phyloP scores from a whole-genome alignment of 2,329 filamentous ascomycete genomes.

The Diaporthe batatas region DNA sequence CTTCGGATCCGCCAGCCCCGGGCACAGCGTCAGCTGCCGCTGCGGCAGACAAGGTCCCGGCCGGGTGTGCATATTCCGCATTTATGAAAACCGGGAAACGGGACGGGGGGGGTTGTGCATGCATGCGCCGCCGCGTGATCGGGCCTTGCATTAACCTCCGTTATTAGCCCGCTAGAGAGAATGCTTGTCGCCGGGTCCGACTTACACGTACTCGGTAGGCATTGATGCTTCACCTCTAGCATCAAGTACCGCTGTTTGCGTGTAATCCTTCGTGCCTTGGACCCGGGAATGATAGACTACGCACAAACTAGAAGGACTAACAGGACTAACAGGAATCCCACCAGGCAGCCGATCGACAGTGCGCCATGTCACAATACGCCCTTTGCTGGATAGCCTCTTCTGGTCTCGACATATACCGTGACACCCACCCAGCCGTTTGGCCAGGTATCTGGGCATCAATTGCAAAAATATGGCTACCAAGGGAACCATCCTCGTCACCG shows the following conservation, averaged over 20 bases:
- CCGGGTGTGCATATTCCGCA: background rate
- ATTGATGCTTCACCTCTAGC: background rate
- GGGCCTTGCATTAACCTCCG: no score
- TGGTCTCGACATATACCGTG: background rate
- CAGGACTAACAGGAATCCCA: background rate
- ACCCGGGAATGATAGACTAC: no score
- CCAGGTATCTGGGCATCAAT: background rate
- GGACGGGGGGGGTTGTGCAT: background rate
- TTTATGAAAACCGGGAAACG: background rate
- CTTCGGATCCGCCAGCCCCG: background rate
- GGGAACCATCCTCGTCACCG: constrained; percentile 6
- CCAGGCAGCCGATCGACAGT: background rate
- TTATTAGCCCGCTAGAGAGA: background rate
- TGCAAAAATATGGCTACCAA: background rate
- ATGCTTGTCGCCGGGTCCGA: background rate
- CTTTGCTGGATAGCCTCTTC: background rate
- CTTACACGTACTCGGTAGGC: background rate
- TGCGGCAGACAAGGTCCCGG: constrained; percentile 1
- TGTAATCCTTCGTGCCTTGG: no score
- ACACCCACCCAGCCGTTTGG: background rate
- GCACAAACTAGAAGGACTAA: no score
- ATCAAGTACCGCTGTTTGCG: background rate
- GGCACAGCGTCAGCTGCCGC: background rate
- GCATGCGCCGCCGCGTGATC: constrained; percentile 8
- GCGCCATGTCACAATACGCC: background rate